Evolutionary conservation across 2,329 filamentous ascomycete species (phyloP).

Genomic region (Colletotrichum chlorophyti): DNA sequence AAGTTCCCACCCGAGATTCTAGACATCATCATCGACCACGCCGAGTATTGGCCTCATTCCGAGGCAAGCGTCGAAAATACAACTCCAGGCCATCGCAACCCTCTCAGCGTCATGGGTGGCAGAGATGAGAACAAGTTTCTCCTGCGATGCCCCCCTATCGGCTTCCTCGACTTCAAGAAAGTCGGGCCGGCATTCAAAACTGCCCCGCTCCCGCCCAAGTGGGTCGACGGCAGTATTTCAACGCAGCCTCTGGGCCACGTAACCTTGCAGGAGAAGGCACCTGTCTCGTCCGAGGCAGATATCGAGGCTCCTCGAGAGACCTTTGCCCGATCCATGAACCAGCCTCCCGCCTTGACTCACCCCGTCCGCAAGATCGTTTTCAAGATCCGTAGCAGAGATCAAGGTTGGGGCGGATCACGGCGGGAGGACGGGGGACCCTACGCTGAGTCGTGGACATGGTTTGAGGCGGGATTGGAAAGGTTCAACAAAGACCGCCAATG

Average conservation of each 20-base stretch:
- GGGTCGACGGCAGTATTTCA: conserved; percentile 1
- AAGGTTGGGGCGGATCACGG: conserved; percentile 62
- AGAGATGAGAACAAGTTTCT: conserved; percentile 41
- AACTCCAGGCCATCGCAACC: conserved; percentile 18
- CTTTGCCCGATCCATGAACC: conserved; percentile 38
- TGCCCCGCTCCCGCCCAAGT: conserved; percentile 13
- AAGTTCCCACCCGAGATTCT: conserved; percentile 61
- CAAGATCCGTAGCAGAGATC: conserved; percentile 62
- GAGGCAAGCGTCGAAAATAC: conserved; percentile 38
- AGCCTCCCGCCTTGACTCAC: conserved; percentile 40
- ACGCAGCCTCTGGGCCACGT: conserved; percentile 6
- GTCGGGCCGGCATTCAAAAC: conserved; percentile 19
- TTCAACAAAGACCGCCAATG: conserved; percentile 48
- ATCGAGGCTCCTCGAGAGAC: conserved; percentile 35
- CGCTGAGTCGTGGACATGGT: conserved; percentile 64
- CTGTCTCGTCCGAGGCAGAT: background rate
- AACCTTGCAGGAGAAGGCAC: conserved; percentile 14
- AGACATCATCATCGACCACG: conserved; percentile 62
- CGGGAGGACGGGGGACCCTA: conserved; percentile 44
- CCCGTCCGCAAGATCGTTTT: conserved; percentile 69
- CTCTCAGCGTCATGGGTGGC: conserved; percentile 35
- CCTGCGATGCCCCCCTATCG: conserved; percentile 43
- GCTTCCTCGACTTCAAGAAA: conserved; percentile 33
- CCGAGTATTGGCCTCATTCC: conserved; percentile 68
- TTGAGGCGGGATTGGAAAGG: conserved; percentile 66